Conservation (phyloP, 805 yeast genomes). For the Saturnispora besseyi region DNA sequence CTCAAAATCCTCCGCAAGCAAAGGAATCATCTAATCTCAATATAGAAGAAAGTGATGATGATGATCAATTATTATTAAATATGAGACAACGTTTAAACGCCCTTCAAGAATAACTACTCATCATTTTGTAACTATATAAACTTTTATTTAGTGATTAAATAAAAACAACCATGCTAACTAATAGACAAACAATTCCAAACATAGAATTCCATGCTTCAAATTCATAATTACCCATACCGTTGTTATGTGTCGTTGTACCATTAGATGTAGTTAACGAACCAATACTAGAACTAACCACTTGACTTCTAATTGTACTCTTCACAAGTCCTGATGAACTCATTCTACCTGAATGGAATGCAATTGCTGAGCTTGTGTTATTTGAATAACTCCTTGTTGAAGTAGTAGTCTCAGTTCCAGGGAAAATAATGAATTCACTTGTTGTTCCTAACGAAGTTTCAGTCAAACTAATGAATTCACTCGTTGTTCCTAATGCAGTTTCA, state of each 20-base stretch:
- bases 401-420: not conserved
- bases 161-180: slow-evolving; percentile 1
- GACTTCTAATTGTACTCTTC: not conserved
- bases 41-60: slow-evolving; percentile 43
- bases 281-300: not conserved
- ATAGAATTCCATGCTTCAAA: slow-evolving; percentile 2
- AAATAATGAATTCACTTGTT: not conserved
- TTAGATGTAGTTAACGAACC: not conserved
- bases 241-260: not conserved
- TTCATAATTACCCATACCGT: not conserved
- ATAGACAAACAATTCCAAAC: slow-evolving; percentile 3
- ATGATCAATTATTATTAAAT: slow-evolving; percentile 64
- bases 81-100: slow-evolving; percentile 89
- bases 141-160: not conserved
- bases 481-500: not conserved
- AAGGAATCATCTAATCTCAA: slow-evolving; percentile 17
- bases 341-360: not conserved
- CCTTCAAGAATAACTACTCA: slow-evolving; percentile 44
- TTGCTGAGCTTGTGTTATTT: not conserved
- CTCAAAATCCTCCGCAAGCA: slow-evolving; percentile 14
- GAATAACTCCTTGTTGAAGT: not conserved
- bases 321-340: not conserved
- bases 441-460: not conserved
- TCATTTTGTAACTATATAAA: not conserved
- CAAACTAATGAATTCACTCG: not conserved